Evolutionary conservation across 805 yeast species (phyloP), one percentile per base, ranked within the genome.

Genomic region (Nakazawaea wyomingensis): DNA sequence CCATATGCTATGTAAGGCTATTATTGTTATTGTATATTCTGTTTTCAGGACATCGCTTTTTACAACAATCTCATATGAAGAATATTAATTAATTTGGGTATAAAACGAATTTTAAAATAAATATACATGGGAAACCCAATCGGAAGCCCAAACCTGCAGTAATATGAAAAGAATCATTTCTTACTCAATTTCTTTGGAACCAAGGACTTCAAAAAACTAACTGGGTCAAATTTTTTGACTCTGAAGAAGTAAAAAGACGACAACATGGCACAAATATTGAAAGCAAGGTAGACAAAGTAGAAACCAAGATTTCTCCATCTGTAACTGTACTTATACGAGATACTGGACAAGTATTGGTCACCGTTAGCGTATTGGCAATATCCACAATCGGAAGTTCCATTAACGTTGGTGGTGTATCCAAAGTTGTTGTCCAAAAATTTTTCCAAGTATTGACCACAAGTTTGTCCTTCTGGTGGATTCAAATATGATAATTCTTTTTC

Each of bases 221-320:
- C 5, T 56, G 64, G 53, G 50, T 64, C 34, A 65, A 72, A 53
- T 39, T 52, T 51, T 53, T 57, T 49, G 48, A 65, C 59, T 61
- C 72, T 53, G 64, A 63, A 56, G 48, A 54, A 19, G 51, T 57
- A 67, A 49, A 67, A 69, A 38, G 62, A 57, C 18, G 32, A 52
- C 35, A 65, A 57, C 71, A 71, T 67, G 9, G 68, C 72, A 44
- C 51, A 48, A 27, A 72, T 44, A 50, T 81, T 80, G 68, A 80
- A 78, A 30, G 64, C 47, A 41, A 78, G 69, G 62, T 72, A 82
- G 27, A 45, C 37, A 48, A 52, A 52, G 43, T 45, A 45, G 39
- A 59, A 46, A 8, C 64, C 63, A 41, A 57, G 44, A 40, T 58
- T 56, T 48, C 60, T 50, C 58, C 60, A 50, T 24, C 51, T 43